Evolutionary conservation across 2,329 filamentous ascomycete species (phyloP).

Genomic region (Seiridium unicorne): DNA sequence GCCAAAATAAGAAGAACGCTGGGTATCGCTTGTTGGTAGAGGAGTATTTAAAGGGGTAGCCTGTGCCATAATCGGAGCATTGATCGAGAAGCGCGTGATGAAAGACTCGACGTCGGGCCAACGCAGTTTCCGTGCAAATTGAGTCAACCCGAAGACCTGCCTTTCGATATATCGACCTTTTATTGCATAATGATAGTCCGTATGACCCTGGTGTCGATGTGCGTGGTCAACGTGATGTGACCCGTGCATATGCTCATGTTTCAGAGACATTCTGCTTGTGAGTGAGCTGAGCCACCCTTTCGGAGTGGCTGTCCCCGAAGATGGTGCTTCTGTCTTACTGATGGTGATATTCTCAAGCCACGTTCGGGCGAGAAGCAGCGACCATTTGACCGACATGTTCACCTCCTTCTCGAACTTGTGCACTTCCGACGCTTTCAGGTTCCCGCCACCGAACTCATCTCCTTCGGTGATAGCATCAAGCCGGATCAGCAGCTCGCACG

Average conservation of each 20-base stretch:
- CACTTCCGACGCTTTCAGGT: constrained; percentile 54
- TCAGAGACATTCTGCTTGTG: constrained; percentile 51
- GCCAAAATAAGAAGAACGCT: constrained; percentile 47
- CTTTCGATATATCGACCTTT: constrained; percentile 54
- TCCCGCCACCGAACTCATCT: constrained; percentile 52
- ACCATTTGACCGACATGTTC: constrained; percentile 64
- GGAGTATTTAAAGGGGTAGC: constrained; percentile 39
- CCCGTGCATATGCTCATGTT: constrained; percentile 31
- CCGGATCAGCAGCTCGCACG: constrained; percentile 64
- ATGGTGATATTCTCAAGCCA: constrained; percentile 70
- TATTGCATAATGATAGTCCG: constrained; percentile 44
- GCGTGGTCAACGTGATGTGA: constrained; percentile 34
- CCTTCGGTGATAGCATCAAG: constrained; percentile 63
- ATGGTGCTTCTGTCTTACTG: constrained; percentile 38
- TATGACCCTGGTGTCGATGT: constrained; percentile 30
- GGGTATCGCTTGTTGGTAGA: constrained; percentile 33
- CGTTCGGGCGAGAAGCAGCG: constrained; percentile 59
- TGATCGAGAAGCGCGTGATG: constrained; percentile 46
- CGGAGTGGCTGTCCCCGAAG: constrained; percentile 30
- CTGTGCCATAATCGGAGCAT: constrained; percentile 40
- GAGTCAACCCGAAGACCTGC: constrained; percentile 60
- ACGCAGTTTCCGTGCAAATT: constrained; percentile 61
- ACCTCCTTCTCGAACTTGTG: constrained; percentile 62
- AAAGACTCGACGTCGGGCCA: constrained; percentile 62
- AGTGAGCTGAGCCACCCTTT: constrained; percentile 56